Evolutionary conservation across 75 land plant species (phyloP), one percentile per base, ranked within the genome.

Genomic region (Selaginella tamariscina): DNA sequence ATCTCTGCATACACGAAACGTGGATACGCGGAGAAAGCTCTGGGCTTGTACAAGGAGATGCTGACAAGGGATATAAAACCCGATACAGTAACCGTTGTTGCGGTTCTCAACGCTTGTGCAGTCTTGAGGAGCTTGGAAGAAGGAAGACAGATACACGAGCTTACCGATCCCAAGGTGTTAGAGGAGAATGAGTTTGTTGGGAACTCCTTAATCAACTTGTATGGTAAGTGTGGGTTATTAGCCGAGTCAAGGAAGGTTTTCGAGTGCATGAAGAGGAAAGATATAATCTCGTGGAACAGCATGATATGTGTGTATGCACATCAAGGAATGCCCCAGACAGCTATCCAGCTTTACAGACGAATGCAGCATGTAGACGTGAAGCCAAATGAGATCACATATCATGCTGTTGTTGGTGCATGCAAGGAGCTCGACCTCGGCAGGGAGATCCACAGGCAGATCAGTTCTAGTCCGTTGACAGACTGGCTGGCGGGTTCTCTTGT

Each of bases 181-280:
- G 49, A 39, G 15, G 49, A 39, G 49, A 39, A 39, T 39, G 49
- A 15, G 15, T 39, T 39, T 15, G 62, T 59, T 5, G 62, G 18
- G 26, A 59, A 59, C 23, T 21, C 62, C 9, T 23, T 59, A 2
- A 26, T 59, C 62, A 59, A 59, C 21, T 5, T 59, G 18, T 59
- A 59, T n/a, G 62, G 62, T 9, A 59, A 59, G 26, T 59, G 62
- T 59, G 62, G 62, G 8, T 23, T 8, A 8, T 5, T 59, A 59
- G 62, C 5, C 5, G 62, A 59, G n/a, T 8, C 62, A n/a, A 26
- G 26, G 26, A 59, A 26, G n/a, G 23, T 59, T 23, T 59, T 59
- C 26, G 62, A 59, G 8, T 23, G 2, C n/a, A 59, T 59, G 18
- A 59, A 21, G 49, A 59, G n/a, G 18, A 59, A 21, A 59, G 62